Percentiles rank a stretch among this genome's conserved stretches.
These are phyloP conservation scores for Pulveroboletus frians DNA, from an alignment of 768 basidiomycete species.

Conservation along the genomic window DNA sequence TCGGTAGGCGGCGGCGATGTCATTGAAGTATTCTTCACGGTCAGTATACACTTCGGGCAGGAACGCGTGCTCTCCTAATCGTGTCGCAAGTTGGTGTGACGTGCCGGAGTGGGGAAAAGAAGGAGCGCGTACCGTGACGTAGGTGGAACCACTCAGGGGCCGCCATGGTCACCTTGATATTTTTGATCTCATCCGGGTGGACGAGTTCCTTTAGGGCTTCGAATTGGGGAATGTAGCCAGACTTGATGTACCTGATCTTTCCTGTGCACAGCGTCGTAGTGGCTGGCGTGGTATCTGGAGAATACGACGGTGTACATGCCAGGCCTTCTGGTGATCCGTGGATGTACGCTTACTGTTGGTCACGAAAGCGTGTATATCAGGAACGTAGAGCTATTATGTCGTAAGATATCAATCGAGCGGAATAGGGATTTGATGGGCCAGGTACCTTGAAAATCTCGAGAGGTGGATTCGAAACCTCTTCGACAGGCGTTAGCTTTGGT, in stretches of 20 bases:
- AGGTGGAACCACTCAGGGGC: conserved; percentile 72
- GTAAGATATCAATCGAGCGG: neutral
- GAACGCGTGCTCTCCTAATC: conserved; percentile 22
- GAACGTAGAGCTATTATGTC: conserved; percentile 21
- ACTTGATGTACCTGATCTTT: conserved; percentile 56
- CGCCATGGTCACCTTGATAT: conserved; percentile 67
- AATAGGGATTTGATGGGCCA: too few relatives aligned
- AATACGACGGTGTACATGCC: neutral
- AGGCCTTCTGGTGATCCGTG: neutral
- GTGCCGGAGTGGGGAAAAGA: neutral
- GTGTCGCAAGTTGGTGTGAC: neutral
- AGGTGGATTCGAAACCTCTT: conserved; percentile 22
- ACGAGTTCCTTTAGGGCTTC: conserved; percentile 55
- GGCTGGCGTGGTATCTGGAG: conserved; percentile 20
- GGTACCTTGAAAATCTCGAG: conserved; percentile 25
- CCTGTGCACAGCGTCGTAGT: conserved; percentile 36
- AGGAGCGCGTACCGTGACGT: conserved; percentile 45
- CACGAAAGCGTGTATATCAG: conserved; percentile 20
- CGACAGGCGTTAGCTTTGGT: neutral
- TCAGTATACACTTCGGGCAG: conserved; percentile 15
- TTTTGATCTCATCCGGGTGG: conserved; percentile 54
- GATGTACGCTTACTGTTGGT: conserved; percentile 11
- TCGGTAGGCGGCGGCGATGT: conserved; percentile 43
- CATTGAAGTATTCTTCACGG: conserved; percentile 43
- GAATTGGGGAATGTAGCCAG: conserved; percentile 62